Conservation (phyloP, 495 filamentous ascomycete genomes). For the Penicillium maclennaniae region DNA sequence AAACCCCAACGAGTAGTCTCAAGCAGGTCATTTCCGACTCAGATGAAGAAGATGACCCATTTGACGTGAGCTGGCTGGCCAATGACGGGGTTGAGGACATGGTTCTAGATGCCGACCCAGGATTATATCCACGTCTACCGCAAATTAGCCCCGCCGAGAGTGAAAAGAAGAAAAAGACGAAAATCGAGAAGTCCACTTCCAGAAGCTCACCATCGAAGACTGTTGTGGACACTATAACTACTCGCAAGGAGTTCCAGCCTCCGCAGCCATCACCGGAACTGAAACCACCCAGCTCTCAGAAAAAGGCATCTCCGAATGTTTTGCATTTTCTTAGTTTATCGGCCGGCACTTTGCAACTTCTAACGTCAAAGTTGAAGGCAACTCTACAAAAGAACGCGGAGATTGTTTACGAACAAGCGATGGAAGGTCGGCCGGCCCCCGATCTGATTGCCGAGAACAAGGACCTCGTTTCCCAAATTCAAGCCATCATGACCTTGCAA, state of each 20-base stretch:
- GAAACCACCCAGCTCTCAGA: conserved; percentile 20
- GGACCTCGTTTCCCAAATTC: conserved; percentile 28
- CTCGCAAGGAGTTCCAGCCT: conserved; percentile 1
- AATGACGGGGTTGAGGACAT: conserved; percentile 28
- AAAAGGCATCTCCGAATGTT: conserved; percentile 24
- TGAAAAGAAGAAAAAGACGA: not conserved
- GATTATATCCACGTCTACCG: conserved; percentile 32
- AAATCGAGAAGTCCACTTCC: not conserved
- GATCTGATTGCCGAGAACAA: conserved; percentile 40
- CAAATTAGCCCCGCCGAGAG: conserved; percentile 14
- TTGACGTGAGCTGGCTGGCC: conserved; percentile 19
- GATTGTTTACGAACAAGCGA: conserved; percentile 37
- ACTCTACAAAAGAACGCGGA: conserved; percentile 36
- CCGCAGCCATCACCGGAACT: conserved; percentile 14
- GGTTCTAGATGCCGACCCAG: conserved; percentile 17
- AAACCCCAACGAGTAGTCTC: conserved; percentile 6
- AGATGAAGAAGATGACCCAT: conserved; percentile 35
- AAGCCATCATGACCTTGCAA: conserved; percentile 34
- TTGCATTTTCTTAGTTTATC: conserved; percentile 30
- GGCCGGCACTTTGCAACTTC: conserved; percentile 14
- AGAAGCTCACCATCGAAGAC: not conserved
- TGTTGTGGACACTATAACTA: conserved; percentile 5
- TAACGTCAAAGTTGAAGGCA: conserved; percentile 22
- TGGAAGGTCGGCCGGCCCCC: conserved; percentile 37
- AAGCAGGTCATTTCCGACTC: conserved; percentile 41